phyloP scores from a whole-genome alignment of 1,139 yeast species.

The Debaryomyces singareniensis region DNA sequence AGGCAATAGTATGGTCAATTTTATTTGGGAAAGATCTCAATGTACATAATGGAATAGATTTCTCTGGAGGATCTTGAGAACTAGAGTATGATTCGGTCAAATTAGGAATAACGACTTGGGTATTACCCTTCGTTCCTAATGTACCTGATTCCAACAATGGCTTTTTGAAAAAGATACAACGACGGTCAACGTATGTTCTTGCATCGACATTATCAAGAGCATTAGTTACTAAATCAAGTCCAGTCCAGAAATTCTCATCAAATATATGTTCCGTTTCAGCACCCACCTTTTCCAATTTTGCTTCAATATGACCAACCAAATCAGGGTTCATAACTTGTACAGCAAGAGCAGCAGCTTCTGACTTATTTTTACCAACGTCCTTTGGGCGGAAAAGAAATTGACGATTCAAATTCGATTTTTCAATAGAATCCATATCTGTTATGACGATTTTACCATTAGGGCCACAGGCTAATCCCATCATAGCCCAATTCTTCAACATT shows the following conservation, averaged over 20 bases:
- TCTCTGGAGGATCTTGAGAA: slow-evolving; percentile 97
- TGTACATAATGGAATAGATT: slow-evolving; percentile 94
- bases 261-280: slow-evolving; percentile 86
- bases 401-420: slow-evolving; percentile 90
- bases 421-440: slow-evolving; percentile 94
- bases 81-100: slow-evolving; percentile 93
- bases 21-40: slow-evolving; percentile 95
- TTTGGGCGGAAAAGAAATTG: slow-evolving; percentile 91
- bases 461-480: slow-evolving; percentile 93
- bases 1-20: slow-evolving; percentile 97
- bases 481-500: slow-evolving; percentile 97
- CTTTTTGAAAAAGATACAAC: slow-evolving; percentile 89
- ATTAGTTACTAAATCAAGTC: slow-evolving; percentile 83
- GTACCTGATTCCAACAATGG: slow-evolving; percentile 96
- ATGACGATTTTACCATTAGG: slow-evolving; percentile 77
- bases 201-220: slow-evolving; percentile 98
- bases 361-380: slow-evolving; percentile 88
- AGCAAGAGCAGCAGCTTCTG: slow-evolving; percentile 86
- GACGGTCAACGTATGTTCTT: slow-evolving; percentile 93
- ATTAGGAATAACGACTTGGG: slow-evolving; percentile 91
- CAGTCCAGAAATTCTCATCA: slow-evolving; percentile 80
- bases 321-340: slow-evolving; percentile 83
- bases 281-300: slow-evolving; percentile 84
- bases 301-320: slow-evolving; percentile 66
- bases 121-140: slow-evolving; percentile 96